Conservation (phyloP, 1,284 basidiomycete genomes). For the Apiotrichum sp. region DNA sequence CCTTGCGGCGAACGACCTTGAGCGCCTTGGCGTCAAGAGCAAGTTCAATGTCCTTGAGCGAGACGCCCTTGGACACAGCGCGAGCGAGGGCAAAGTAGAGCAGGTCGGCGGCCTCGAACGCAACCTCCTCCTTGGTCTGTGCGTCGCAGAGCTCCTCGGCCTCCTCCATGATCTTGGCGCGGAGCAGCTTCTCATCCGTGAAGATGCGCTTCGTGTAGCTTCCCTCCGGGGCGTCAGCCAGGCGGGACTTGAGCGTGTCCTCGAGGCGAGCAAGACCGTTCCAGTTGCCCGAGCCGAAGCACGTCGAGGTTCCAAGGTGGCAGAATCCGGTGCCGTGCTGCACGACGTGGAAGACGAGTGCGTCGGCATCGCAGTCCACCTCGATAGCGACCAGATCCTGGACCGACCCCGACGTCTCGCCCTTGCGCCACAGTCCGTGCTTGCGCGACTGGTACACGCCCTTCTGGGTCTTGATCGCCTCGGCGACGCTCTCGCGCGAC, state of each 20-base stretch:
- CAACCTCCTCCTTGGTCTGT: constrained; percentile 72
- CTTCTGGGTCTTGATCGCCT: constrained; percentile 79
- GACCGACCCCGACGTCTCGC: constrained; percentile 89
- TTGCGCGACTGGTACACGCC: constrained; percentile 96
- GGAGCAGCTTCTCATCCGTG: constrained; percentile 70
- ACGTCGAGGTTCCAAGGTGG: constrained; percentile 77
- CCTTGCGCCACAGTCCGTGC: constrained; percentile 95
- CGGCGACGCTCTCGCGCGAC: constrained; percentile 77
- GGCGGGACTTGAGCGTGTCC: constrained; percentile 66
- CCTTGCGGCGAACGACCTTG: constrained; percentile 80
- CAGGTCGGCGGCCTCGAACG: constrained; percentile 93
- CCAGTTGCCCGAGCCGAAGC: constrained; percentile 59
- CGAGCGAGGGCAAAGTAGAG: constrained; percentile 88
- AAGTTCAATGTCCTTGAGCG: constrained; percentile 75
- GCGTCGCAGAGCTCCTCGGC: constrained; percentile 92
- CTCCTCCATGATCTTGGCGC: constrained; percentile 96
- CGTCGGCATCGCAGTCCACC: constrained; percentile 89
- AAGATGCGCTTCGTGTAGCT: constrained; percentile 91
- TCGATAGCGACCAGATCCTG: constrained; percentile 80
- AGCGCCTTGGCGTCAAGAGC: constrained; percentile 80
- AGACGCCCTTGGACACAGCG: constrained; percentile 79
- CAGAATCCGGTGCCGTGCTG: constrained; percentile 93
- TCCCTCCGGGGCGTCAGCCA: constrained; percentile 72
- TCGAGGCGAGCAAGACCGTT: constrained; percentile 78
- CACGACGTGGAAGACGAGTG: constrained; percentile 83